Conservation (phyloP, 2,329 filamentous ascomycete genomes). For the Ascochyta clinopodiicola region DNA sequence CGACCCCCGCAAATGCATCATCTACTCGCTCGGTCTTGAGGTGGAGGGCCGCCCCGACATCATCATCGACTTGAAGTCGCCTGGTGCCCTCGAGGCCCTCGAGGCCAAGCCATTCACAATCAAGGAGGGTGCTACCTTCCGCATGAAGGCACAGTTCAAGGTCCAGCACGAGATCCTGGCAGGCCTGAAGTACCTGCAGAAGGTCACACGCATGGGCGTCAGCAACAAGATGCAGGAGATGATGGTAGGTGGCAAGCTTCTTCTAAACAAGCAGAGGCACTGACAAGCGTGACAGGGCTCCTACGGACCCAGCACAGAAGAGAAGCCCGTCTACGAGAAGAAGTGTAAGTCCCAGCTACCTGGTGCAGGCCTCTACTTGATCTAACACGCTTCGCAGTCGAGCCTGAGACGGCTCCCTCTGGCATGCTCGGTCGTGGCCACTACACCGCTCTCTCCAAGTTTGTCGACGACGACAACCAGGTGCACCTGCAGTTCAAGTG, state of each 20-base stretch:
- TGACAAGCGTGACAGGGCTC: slow-evolving; percentile 69
- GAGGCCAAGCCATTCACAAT: slow-evolving; percentile 96
- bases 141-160: slow-evolving; percentile 92
- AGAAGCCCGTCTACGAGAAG: slow-evolving; percentile 85
- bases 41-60: slow-evolving; percentile 82
- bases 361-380: not conserved
- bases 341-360: slow-evolving; percentile 70
- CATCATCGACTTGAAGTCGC: slow-evolving; percentile 81
- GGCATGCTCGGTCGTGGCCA: slow-evolving; percentile 89
- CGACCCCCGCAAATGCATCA: slow-evolving; percentile 91
- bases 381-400: slow-evolving; percentile 63
- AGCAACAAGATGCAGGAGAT: slow-evolving; percentile 95
- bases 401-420: slow-evolving; percentile 87
- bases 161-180: slow-evolving; percentile 97
- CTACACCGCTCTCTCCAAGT: slow-evolving; percentile 88
- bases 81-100: slow-evolving; percentile 76
- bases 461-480: slow-evolving; percentile 94
- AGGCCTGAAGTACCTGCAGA: slow-evolving; percentile 93
- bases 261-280: not conserved
- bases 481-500: slow-evolving; percentile 92
- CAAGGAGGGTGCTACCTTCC: slow-evolving; percentile 93
- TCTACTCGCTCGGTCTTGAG: slow-evolving; percentile 87
- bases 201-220: slow-evolving; percentile 88
- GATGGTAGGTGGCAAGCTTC: slow-evolving; percentile 69
- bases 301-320: slow-evolving; percentile 90